Evolutionary conservation across 768 basidiomycete species (phyloP).

Genomic region (Trichaptum fuscoviolaceum): DNA sequence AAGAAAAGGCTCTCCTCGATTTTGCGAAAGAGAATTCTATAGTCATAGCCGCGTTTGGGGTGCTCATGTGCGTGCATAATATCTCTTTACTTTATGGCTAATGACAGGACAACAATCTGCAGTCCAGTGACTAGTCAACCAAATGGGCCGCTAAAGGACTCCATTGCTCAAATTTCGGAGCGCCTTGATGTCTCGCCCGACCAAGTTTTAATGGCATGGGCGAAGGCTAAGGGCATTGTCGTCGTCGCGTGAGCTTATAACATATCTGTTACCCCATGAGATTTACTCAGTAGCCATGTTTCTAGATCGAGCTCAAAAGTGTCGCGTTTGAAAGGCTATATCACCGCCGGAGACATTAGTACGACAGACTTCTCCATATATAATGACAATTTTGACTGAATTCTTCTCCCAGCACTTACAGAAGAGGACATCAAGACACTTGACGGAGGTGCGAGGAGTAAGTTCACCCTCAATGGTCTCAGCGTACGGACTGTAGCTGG

Average conservation of each 20-base stretch:
- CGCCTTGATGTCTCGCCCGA: conserved; percentile 49
- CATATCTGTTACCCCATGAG: background rate
- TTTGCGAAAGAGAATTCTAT: conserved; percentile 55
- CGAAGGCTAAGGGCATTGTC: conserved; percentile 61
- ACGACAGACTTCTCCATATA: conserved; percentile 14
- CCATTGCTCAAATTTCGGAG: conserved; percentile 47
- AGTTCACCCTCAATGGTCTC: conserved; percentile 22
- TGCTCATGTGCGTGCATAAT: conserved; percentile 46
- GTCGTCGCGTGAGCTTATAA: conserved; percentile 48
- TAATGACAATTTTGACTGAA: background rate
- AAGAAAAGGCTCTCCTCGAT: conserved; percentile 50
- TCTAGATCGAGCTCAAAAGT: conserved; percentile 61
- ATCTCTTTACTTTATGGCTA: background rate
- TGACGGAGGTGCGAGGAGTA: conserved; percentile 47
- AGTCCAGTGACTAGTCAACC: conserved; percentile 59
- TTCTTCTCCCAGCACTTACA: conserved; percentile 38
- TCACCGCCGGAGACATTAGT: conserved; percentile 63
- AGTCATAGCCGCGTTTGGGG: conserved; percentile 67
- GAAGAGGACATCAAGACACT: conserved; percentile 47
- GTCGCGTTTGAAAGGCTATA: conserved; percentile 59
- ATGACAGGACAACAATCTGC: conserved; percentile 4
- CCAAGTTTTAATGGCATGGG: conserved; percentile 70
- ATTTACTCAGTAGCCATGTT: background rate
- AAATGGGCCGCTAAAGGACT: conserved; percentile 60
- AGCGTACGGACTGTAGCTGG: conserved; percentile 16